A percentile compares a stretch with the other conserved stretches of the same genome.
phyloP scores from a whole-genome alignment of 805 yeast species.

The Starmera dryadoides region DNA sequence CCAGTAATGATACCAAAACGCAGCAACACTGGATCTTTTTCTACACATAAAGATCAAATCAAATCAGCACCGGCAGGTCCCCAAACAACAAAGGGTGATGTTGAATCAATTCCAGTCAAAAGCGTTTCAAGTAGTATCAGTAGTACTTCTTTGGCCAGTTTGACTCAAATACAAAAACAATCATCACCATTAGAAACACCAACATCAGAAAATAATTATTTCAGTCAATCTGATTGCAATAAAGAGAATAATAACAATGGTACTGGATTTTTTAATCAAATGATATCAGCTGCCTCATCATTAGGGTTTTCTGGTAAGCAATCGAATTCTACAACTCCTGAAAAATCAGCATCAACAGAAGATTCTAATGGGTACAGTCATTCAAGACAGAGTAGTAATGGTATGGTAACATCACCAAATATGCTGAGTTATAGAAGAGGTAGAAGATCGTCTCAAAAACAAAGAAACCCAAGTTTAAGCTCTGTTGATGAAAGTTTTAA shows the following conservation, averaged over 20 bases:
- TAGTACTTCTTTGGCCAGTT: constrained; percentile 8
- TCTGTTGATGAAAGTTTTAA: constrained; percentile 11
- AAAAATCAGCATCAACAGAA: background rate
- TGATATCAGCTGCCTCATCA: constrained; percentile 12
- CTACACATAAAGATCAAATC: constrained; percentile 3
- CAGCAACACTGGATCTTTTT: background rate
- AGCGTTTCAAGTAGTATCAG: constrained; percentile 16
- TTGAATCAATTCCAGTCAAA: constrained; percentile 21
- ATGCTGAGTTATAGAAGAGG: constrained; percentile 19
- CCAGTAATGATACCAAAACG: constrained; percentile 1
- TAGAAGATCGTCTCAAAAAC: constrained; percentile 2
- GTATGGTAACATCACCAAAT: constrained; percentile 12
- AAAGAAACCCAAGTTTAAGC: constrained; percentile 11
- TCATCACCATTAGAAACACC: constrained; percentile 14
- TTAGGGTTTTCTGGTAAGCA: background rate
- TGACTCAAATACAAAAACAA: constrained; percentile 7
- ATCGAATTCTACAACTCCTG: too few relatives aligned
- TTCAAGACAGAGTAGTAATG: constrained; percentile 1
- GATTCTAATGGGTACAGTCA: background rate
- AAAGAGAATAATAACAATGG: constrained; percentile 1
- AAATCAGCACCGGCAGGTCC: constrained; percentile 46
- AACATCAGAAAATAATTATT: background rate
- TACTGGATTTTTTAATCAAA: constrained; percentile 13
- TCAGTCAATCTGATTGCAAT: background rate
- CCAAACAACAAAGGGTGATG: constrained; percentile 43